Evolutionary conservation across 495 filamentous ascomycete species (phyloP).

Genomic region (Neurospora sp.): DNA sequence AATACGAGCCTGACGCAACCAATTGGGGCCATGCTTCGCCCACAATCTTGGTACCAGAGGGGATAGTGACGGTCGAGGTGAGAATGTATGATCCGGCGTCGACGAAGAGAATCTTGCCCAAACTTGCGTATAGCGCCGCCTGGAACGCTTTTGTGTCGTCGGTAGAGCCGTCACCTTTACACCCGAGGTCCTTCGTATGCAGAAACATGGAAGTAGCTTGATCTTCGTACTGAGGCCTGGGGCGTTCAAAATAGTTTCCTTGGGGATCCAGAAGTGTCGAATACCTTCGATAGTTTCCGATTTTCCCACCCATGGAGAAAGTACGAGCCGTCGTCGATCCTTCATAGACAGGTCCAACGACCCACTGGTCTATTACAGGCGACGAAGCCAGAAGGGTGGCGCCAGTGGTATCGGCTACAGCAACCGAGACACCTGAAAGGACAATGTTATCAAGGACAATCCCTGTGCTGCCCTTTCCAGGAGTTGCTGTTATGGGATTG

Average conservation of each 20-base stretch:
- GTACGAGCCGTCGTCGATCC: constrained; percentile 49
- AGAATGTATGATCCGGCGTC: constrained; percentile 27
- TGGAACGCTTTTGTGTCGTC: not conserved
- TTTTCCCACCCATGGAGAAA: constrained; percentile 51
- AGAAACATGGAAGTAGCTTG: constrained; percentile 15
- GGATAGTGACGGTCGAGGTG: constrained; percentile 30
- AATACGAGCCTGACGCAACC: constrained; percentile 31
- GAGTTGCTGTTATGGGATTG: constrained; percentile 45
- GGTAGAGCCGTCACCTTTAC: not conserved
- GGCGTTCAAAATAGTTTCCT: constrained; percentile 49
- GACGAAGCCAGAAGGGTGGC: constrained; percentile 29
- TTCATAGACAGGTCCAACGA: not conserved
- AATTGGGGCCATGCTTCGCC: constrained; percentile 33
- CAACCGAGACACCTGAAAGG: constrained; percentile 38
- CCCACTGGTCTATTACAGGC: constrained; percentile 1
- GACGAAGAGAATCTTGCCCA: constrained; percentile 20
- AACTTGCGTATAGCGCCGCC: not conserved
- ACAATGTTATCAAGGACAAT: constrained; percentile 68
- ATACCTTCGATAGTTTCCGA: constrained; percentile 42
- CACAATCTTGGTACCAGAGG: constrained; percentile 35
- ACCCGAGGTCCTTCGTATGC: constrained; percentile 2
- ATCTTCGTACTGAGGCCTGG: constrained; percentile 54
- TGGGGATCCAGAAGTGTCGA: constrained; percentile 19
- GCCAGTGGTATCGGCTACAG: constrained; percentile 40
- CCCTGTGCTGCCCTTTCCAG: constrained; percentile 45